phyloP scores from a whole-genome alignment of 2,329 filamentous ascomycete species.

The Pseudocercospora fijiensis region DNA sequence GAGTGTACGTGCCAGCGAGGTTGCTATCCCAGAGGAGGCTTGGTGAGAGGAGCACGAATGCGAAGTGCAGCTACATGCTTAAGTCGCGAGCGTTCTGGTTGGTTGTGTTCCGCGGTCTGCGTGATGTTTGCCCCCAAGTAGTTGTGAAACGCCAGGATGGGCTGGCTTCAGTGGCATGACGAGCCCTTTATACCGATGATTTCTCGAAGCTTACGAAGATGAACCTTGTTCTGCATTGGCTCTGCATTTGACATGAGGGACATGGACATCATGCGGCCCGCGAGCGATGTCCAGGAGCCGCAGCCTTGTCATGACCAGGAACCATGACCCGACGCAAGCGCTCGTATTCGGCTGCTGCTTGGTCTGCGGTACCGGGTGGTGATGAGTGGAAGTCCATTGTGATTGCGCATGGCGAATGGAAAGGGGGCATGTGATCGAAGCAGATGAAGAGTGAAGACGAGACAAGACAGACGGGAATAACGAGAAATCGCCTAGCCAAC shows the following conservation, averaged over 20 bases:
- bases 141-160: background rate
- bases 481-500: background rate
- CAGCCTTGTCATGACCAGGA: background rate
- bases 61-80: background rate
- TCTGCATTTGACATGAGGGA: background rate
- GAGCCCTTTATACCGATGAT: slow-evolving; percentile 1
- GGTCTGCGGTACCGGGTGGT: background rate
- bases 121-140: background rate
- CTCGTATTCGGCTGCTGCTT: background rate
- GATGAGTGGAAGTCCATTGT: background rate
- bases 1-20: background rate
- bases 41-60: background rate
- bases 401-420: too few species aligned
- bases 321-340: background rate
- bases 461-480: background rate
- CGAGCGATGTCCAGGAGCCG: background rate
- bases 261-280: background rate
- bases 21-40: background rate
- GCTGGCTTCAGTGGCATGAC: background rate
- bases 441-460: background rate
- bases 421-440: too few species aligned
- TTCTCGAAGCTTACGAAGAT: background rate
- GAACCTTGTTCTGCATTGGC: background rate
- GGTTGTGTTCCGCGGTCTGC: background rate
- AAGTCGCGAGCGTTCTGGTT: background rate